Conservation (phyloP, 2,329 filamentous ascomycete species). For the Pestalotiopsis sp. region DNA sequence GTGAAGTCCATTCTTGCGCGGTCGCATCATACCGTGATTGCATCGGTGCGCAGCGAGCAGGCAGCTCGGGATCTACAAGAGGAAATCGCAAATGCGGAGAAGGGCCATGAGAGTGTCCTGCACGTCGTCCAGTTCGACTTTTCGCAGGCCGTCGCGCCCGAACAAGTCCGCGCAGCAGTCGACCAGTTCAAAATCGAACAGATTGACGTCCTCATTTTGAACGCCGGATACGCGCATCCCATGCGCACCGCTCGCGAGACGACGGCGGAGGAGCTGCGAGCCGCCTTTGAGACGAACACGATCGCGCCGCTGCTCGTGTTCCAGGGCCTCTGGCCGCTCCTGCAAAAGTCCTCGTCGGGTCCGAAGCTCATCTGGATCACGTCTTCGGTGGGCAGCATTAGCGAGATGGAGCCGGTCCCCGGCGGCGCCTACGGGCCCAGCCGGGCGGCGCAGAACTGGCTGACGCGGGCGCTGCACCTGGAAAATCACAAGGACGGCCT, state of each 20-base stretch:
- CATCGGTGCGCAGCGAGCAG: constrained; percentile 35
- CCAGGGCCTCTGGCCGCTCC: constrained; percentile 38
- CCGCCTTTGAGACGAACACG: constrained; percentile 47
- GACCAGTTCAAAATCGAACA: constrained; percentile 32
- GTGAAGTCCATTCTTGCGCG: constrained; percentile 43
- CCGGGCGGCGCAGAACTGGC: constrained; percentile 38
- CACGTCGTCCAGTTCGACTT: constrained; percentile 42
- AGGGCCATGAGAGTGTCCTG: constrained; percentile 31
- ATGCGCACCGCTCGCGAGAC: constrained; percentile 31
- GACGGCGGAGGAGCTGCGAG: constrained; percentile 35
- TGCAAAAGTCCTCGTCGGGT: constrained; percentile 21
- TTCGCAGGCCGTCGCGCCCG: constrained; percentile 25
- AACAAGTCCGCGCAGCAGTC: constrained; percentile 32
- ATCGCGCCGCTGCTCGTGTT: constrained; percentile 39
- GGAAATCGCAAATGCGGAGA: constrained; percentile 22
- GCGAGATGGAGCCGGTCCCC: constrained; percentile 30
- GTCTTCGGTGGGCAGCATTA: constrained; percentile 38
- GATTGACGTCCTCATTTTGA: constrained; percentile 56
- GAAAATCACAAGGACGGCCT: constrained; percentile 29
- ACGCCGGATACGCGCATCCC: constrained; percentile 44
- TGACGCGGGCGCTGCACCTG: constrained; percentile 30
- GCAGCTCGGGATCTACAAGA: constrained; percentile 21
- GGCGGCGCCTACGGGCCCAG: constrained; percentile 38
- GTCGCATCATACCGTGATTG: constrained; percentile 53
- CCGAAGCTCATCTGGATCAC: constrained; percentile 40